Base-by-base conservation (phyloP, 768 basidiomycete species). In the Mycena leptocephala region DNA sequence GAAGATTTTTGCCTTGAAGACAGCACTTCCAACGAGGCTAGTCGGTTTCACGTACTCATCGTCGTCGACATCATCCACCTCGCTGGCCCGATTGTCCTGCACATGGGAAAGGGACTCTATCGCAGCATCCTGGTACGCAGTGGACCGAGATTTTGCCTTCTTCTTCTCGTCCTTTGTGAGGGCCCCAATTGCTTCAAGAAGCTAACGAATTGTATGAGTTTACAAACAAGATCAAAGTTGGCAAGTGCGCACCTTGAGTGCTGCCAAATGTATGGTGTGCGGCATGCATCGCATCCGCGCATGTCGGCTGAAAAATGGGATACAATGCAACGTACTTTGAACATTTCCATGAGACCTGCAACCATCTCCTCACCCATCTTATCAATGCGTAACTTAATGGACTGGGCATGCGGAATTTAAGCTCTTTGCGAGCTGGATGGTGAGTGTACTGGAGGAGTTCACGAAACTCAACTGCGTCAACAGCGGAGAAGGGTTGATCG, bases 131-230 rank as follows among this genome's bases (percentile, higher is more conserved):
- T 63, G 61, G 39, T 63, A 63, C 24, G 61, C n/a, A 63, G 39
- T 28, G 61, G 61, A 28, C 9, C 61, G 61, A 1, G 61, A 63
- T 18, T 64, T 64, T 1, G 63, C 63, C 63, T 28, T 43, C 63
- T 64, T 64, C 41, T 64, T 64, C 63, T 64, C 63, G 8, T 64
- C 63, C 28, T 43, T 64, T 16, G 24, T 64, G 26, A 64, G 63
- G 43, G 63, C 63, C 24, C 63, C 63, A 20, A 64, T 64, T 5
- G 63, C 63, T 28, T 64, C 63, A 32, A 64, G 63, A 46, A 64
- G 43, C 63, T 63, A 39, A 8, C 14, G 37, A 14, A 39, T 14
- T 7, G 37, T 14, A 39, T 39, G 7, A 39, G 14, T 7, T 39
- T 43, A 43, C 35, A 43, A 43, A 5, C 16, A 4, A 43, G 18